Evolutionary conservation across 768 basidiomycete genomes (phyloP).

Genomic region (Pluteus cervinus): DNA sequence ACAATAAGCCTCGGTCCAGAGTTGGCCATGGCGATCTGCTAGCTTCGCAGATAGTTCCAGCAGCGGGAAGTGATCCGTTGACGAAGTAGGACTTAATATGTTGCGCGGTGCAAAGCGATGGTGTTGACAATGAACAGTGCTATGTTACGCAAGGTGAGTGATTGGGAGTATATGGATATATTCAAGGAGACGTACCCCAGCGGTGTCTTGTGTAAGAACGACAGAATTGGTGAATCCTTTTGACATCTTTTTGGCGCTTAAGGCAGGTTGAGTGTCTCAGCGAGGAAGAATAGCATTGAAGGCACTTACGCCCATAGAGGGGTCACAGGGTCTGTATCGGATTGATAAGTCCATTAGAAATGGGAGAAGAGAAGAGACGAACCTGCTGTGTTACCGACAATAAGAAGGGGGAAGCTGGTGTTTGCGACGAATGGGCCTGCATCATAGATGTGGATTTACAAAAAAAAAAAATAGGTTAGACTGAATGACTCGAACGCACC

Average conservation of each 20-base stretch:
- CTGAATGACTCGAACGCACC: too few species aligned
- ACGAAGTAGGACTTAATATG: constrained; percentile 33
- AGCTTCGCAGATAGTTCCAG: constrained; percentile 30
- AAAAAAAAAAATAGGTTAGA: too few species aligned
- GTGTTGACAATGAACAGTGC: constrained; percentile 28
- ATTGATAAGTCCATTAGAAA: background rate
- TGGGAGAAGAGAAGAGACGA: background rate
- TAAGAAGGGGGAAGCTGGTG: constrained; percentile 25
- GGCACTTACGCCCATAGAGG: constrained; percentile 1
- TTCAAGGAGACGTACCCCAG: too few species aligned
- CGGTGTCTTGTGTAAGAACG: constrained; percentile 9
- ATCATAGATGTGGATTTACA: too few species aligned
- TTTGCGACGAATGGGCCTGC: constrained; percentile 22
- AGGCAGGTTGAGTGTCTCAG: background rate
- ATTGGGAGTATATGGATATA: too few species aligned
- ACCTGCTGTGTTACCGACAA: constrained; percentile 18
- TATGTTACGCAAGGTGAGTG: too few species aligned
- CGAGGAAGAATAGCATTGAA: background rate
- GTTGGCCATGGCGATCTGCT: background rate
- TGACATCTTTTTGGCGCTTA: constrained; percentile 11
- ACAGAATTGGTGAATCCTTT: constrained; percentile 11
- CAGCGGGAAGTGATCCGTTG: constrained; percentile 31
- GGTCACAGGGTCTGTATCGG: constrained; percentile 4
- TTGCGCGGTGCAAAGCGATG: constrained; percentile 26
- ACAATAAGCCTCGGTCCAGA: too few species aligned